These are phyloP conservation scores for Curvularia eragrostidis DNA, from an alignment of 2,329 filamentous ascomycete species.

Conservation along the genomic window DNA sequence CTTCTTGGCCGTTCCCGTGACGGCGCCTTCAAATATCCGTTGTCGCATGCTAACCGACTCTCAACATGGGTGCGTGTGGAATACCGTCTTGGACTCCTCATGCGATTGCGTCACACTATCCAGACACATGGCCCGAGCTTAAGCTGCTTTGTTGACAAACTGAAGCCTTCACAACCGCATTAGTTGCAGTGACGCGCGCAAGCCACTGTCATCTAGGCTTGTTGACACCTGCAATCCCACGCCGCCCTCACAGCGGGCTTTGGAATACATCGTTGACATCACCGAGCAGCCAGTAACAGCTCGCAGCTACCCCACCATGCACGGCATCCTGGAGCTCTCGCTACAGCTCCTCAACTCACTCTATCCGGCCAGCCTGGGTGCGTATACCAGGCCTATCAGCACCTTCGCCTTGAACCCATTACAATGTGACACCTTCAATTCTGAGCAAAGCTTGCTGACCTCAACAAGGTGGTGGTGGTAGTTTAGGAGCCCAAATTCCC, in stretches of 20 bases:
- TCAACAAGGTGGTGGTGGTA: conserved; percentile 13
- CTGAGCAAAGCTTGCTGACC: conserved; percentile 2
- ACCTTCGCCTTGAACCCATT: background rate
- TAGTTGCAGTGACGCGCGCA: background rate
- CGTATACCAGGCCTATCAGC: conserved; percentile 7
- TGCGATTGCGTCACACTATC: conserved; percentile 14
- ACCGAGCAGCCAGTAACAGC: conserved; percentile 6
- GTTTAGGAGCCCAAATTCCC: conserved; percentile 23
- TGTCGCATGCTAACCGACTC: conserved; percentile 4
- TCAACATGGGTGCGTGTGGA: background rate
- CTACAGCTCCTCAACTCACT: conserved; percentile 34
- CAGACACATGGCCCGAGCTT: conserved; percentile 4
- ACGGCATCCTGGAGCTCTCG: conserved; percentile 34
- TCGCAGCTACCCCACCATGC: conserved; percentile 27
- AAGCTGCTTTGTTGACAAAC: conserved; percentile 3
- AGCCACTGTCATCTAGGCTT: background rate
- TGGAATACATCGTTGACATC: background rate
- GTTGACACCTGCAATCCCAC: background rate
- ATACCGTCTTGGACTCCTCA: conserved; percentile 9
- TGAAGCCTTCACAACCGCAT: background rate
- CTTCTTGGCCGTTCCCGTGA: background rate
- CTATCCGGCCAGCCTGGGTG: conserved; percentile 26
- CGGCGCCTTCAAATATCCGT: background rate
- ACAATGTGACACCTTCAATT: background rate
- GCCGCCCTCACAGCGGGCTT: background rate